A percentile compares a stretch with the other conserved stretches of the same genome.
These are phyloP conservation scores for Trametes pubescens DNA, from an alignment of 1,284 basidiomycete genomes.

Conservation along the genomic window DNA sequence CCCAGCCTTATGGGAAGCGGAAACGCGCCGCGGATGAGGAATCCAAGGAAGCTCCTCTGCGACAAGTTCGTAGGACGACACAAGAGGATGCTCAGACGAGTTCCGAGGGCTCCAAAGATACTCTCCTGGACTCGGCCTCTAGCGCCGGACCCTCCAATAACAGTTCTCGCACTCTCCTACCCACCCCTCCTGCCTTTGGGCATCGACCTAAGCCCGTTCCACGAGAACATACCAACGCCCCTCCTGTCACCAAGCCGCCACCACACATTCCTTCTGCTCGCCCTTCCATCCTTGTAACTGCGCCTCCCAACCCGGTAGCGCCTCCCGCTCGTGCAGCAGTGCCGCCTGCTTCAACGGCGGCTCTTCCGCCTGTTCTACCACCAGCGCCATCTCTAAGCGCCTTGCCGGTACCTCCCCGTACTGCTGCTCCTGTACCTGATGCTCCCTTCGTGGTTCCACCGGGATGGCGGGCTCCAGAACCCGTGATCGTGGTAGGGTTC, in stretches of 20 bases:
- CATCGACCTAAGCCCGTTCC: background rate
- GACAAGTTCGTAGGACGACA: background rate
- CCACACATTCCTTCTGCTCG: background rate
- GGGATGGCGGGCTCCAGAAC: slow-evolving; percentile 4
- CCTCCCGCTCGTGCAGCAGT: too few species aligned
- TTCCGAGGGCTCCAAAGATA: slow-evolving; percentile 14
- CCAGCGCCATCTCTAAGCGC: background rate
- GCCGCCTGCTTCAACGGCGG: background rate
- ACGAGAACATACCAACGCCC: background rate
- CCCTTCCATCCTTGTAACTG: background rate
- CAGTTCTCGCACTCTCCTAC: background rate
- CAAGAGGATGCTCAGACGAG: background rate
- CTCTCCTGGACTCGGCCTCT: background rate
- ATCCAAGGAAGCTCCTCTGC: background rate
- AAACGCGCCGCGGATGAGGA: slow-evolving; percentile 9
- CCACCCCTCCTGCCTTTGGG: background rate
- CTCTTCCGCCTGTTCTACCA: background rate
- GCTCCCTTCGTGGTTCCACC: background rate
- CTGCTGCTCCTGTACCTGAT: background rate
- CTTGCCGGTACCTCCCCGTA: background rate
- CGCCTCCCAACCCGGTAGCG: background rate
- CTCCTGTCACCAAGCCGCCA: background rate
- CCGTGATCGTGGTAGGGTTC: slow-evolving; percentile 12
- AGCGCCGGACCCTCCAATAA: background rate
- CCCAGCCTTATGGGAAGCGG: background rate